A percentile compares a stretch with the other conserved stretches of the same genome.
These are phyloP conservation scores for Candida schatavii DNA, from an alignment of 805 yeast species.

Conservation along the genomic window DNA sequence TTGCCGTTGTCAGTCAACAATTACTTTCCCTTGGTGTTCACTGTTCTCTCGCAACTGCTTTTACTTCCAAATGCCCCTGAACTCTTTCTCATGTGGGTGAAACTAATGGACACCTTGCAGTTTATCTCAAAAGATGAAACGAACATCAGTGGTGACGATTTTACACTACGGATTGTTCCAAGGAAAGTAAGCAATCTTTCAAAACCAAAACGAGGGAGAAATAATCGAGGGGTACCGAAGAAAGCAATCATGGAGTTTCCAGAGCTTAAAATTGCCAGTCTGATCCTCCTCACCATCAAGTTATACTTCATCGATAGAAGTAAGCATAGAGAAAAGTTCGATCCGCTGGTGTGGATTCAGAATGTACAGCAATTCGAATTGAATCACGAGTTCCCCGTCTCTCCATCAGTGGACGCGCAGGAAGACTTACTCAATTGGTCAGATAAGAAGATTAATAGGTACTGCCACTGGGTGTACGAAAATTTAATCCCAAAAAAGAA, in stretches of 20 bases:
- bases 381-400: constrained; percentile 15
- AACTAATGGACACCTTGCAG: constrained; percentile 11
- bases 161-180: background rate
- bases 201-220: constrained; percentile 4
- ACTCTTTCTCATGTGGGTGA: constrained; percentile 34
- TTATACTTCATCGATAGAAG: constrained; percentile 23
- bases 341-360: constrained; percentile 17
- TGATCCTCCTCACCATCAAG: constrained; percentile 30
- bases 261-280: constrained; percentile 33
- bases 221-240: constrained; percentile 5
- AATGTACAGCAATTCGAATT: constrained; percentile 15
- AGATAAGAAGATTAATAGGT: constrained; percentile 42
- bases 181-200: background rate
- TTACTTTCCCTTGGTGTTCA: constrained; percentile 38
- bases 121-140: constrained; percentile 4
- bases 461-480: constrained; percentile 50
- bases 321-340: constrained; percentile 2
- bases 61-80: constrained; percentile 50
- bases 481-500: constrained; percentile 22
- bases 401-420: constrained; percentile 9
- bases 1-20: constrained; percentile 18
- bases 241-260: constrained; percentile 23
- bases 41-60: constrained; percentile 39
- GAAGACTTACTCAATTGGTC: constrained; percentile 46
- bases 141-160: constrained; percentile 1